These are phyloP conservation scores for Biscutella laevigata DNA, from an alignment of 441 rosid species.

Conservation along the genomic window DNA sequence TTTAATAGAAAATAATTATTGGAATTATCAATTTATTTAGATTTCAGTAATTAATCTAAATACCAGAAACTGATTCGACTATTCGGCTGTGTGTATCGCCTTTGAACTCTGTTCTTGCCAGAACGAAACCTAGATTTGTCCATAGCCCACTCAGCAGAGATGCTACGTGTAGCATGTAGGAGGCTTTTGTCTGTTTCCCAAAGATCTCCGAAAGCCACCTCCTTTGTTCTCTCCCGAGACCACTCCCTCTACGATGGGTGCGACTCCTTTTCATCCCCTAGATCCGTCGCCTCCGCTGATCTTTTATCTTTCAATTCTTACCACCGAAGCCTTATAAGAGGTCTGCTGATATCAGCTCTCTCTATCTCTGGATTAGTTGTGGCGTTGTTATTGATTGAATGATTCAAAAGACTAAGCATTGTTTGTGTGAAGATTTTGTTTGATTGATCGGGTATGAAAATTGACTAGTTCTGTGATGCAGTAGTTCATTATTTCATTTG, in stretches of 20 bases:
- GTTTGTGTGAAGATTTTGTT: no score
- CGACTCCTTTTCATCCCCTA: constrained; percentile 16
- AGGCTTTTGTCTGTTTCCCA: constrained; percentile 43
- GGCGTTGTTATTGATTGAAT: not conserved
- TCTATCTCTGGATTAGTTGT: not conserved
- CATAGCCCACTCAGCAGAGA: constrained; percentile 21
- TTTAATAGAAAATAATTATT: no score
- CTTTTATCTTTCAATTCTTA: constrained; percentile 22
- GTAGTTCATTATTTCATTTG: not conserved
- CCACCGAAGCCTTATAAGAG: constrained; percentile 36
- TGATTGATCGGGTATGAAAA: constrained; percentile 1
- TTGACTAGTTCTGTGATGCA: not conserved
- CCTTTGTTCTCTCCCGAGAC: constrained; percentile 31
- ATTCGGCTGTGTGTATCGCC: no score
- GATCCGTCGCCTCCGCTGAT: constrained; percentile 27
- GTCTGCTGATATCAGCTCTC: constrained; percentile 15
- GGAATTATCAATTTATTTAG: no score
- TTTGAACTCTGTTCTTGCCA: not conserved
- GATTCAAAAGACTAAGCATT: no score
- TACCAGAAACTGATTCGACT: no score
- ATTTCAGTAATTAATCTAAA: no score
- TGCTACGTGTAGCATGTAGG: constrained; percentile 73
- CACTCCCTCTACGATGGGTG: constrained; percentile 22
- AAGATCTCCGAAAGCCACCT: constrained; percentile 34
- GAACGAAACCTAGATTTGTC: constrained; percentile 24